Evolutionary conservation across 805 yeast genomes (phyloP).

Genomic region (Tetrapisispora nanseiensis): DNA sequence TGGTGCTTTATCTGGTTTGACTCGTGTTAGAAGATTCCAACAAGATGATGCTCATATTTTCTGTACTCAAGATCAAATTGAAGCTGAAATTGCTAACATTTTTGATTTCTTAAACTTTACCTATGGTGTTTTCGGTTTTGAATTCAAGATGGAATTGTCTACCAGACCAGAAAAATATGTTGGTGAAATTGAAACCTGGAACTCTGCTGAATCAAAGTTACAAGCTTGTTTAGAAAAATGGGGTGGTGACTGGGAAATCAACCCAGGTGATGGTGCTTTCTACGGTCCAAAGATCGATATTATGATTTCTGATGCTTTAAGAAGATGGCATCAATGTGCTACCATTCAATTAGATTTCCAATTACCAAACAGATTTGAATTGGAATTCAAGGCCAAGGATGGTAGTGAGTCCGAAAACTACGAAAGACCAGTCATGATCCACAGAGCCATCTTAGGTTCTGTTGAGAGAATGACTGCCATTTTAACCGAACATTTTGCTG

Average conservation of each 20-base stretch:
- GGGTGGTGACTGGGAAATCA: conserved; percentile 88
- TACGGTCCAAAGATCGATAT: conserved; percentile 95
- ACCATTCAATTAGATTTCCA: conserved; percentile 98
- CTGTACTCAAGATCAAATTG: conserved; percentile 71
- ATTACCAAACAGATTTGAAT: conserved; percentile 86
- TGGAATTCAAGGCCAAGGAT: conserved; percentile 72
- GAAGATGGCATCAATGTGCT: conserved; percentile 98
- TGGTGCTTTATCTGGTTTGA: conserved; percentile 87
- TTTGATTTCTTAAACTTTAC: conserved; percentile 78
- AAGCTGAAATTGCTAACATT: conserved; percentile 58
- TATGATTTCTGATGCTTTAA: conserved; percentile 86
- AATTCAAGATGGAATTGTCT: conserved; percentile 92
- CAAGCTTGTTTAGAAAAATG: conserved; percentile 73
- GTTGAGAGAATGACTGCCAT: conserved; percentile 99
- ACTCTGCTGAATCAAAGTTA: conserved; percentile 77
- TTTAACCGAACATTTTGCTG: conserved; percentile 94
- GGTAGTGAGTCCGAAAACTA: conserved; percentile 41
- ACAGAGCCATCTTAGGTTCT: conserved; percentile 96
- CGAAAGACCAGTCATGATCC: conserved; percentile 96
- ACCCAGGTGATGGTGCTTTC: conserved; percentile 96
- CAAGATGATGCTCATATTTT: conserved; percentile 98
- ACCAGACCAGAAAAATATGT: conserved; percentile 96
- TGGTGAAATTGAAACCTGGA: conserved; percentile 92
- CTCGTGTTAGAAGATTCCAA: conserved; percentile 89
- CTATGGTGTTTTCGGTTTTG: conserved; percentile 89